Evolutionary conservation across 2,329 filamentous ascomycete genomes (phyloP).

Genomic region (Sclerotinia glacialis): DNA sequence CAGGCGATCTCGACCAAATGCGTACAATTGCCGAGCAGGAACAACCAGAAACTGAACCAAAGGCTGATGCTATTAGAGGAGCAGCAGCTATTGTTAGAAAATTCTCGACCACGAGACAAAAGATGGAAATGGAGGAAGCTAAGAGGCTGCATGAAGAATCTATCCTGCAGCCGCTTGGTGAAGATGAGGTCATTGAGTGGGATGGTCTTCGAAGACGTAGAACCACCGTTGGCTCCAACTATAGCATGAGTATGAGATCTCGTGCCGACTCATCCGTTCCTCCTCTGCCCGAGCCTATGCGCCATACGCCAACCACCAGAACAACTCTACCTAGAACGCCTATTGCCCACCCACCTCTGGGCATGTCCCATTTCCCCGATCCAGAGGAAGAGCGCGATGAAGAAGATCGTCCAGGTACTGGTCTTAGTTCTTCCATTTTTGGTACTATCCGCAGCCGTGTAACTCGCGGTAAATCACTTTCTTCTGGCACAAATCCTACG

Average conservation of each 20-base stretch:
- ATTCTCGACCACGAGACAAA: slow-evolving; percentile 71
- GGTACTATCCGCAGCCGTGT: slow-evolving; percentile 53
- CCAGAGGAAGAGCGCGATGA: slow-evolving; percentile 58
- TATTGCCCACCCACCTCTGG: slow-evolving; percentile 68
- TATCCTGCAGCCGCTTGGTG: slow-evolving; percentile 69
- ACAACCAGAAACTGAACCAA: slow-evolving; percentile 93
- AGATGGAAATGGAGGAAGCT: slow-evolving; percentile 77
- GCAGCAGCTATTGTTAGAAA: slow-evolving; percentile 82
- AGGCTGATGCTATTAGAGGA: slow-evolving; percentile 92
- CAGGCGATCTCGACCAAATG: slow-evolving; percentile 89
- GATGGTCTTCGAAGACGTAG: slow-evolving; percentile 79
- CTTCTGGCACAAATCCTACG: slow-evolving; percentile 27
- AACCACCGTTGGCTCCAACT: slow-evolving; percentile 46
- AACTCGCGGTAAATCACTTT: slow-evolving; percentile 29
- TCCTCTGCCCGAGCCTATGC: slow-evolving; percentile 33
- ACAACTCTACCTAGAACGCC: slow-evolving; percentile 31
- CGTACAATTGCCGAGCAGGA: slow-evolving; percentile 93
- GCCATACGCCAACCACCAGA: slow-evolving; percentile 24
- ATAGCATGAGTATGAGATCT: slow-evolving; percentile 37
- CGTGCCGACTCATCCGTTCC: slow-evolving; percentile 36
- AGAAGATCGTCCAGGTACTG: slow-evolving; percentile 46
- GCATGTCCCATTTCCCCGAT: slow-evolving; percentile 80
- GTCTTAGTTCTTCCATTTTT: slow-evolving; percentile 54
- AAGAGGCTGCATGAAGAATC: slow-evolving; percentile 78
- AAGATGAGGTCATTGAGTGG: slow-evolving; percentile 79